phyloP scores from a whole-genome alignment of 2,329 filamentous ascomycete genomes.

The Diaporthe vaccinii region DNA sequence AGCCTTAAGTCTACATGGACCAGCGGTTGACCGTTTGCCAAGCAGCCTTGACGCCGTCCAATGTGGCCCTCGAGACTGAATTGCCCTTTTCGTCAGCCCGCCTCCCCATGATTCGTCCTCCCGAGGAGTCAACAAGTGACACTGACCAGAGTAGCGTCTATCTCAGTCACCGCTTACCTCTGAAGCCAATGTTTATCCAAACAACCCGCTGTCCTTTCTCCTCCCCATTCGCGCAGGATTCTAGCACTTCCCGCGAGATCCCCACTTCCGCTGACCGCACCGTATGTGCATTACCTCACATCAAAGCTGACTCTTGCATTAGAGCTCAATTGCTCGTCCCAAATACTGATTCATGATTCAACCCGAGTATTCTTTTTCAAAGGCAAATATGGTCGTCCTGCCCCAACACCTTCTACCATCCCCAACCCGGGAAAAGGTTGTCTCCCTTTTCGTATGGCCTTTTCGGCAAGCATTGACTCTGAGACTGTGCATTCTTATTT shows the following conservation, averaged over 20 bases:
- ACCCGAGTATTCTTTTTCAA: not conserved
- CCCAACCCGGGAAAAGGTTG: not conserved
- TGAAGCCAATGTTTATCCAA: not conserved
- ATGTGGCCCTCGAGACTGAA: not conserved
- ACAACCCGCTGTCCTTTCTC: not conserved
- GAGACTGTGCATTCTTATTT: not conserved
- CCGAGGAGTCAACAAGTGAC: not conserved
- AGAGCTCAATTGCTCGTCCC: not conserved
- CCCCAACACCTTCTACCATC: not conserved
- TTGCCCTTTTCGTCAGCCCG: constrained; percentile 1
- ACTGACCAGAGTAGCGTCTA: constrained; percentile 2
- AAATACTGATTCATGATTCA: not conserved
- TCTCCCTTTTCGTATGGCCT: not conserved
- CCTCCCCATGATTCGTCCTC: constrained; percentile 12
- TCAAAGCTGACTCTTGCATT: not conserved
- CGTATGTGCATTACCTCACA: constrained; percentile 10
- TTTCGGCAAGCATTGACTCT: not conserved
- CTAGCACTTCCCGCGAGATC: constrained; percentile 7
- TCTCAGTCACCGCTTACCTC: not conserved
- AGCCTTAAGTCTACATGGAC: not conserved
- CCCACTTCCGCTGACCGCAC: constrained; percentile 10
- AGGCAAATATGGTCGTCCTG: not conserved
- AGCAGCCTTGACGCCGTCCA: constrained; percentile 13
- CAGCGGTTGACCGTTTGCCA: constrained; percentile 9
- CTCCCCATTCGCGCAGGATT: not conserved